These are phyloP conservation scores for Rhodotorula sp. DNA, from an alignment of 1,284 basidiomycete genomes.

Conservation along the genomic window DNA sequence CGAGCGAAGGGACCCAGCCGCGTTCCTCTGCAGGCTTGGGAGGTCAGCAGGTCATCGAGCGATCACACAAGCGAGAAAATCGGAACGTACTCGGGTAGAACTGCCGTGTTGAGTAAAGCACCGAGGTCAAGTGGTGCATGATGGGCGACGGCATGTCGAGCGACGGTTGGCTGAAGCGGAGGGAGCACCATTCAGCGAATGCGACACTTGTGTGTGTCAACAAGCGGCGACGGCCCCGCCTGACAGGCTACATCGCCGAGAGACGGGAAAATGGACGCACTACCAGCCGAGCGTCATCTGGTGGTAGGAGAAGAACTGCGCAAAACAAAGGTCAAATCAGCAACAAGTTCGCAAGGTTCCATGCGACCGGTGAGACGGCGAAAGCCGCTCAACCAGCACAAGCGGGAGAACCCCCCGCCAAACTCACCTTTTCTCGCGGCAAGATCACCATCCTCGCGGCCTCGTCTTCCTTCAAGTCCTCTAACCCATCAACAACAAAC, in stretches of 20 bases:
- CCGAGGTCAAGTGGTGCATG: neutral
- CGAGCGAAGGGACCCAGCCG: neutral
- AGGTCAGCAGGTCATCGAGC: neutral
- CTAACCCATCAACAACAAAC: neutral
- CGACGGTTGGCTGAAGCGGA: neutral
- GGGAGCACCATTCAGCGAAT: neutral
- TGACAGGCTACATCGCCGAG: too few relatives aligned
- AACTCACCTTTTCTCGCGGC: neutral
- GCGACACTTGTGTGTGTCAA: too few relatives aligned
- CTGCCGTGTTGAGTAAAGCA: neutral
- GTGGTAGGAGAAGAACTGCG: conserved; percentile 2
- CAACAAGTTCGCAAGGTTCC: neutral
- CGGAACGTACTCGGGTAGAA: neutral
- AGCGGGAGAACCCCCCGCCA: too few relatives aligned
- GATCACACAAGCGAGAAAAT: neutral
- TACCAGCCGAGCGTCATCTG: neutral
- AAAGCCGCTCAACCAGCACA: too few relatives aligned
- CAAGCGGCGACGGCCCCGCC: too few relatives aligned
- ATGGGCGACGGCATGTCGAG: neutral
- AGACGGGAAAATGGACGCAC: neutral
- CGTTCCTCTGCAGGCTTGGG: neutral
- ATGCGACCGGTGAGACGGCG: neutral
- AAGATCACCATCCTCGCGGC: neutral
- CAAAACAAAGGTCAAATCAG: neutral
- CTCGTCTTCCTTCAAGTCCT: neutral